phyloP scores from a whole-genome alignment of 257 asterid species.

The Plectranthus barbatus region DNA sequence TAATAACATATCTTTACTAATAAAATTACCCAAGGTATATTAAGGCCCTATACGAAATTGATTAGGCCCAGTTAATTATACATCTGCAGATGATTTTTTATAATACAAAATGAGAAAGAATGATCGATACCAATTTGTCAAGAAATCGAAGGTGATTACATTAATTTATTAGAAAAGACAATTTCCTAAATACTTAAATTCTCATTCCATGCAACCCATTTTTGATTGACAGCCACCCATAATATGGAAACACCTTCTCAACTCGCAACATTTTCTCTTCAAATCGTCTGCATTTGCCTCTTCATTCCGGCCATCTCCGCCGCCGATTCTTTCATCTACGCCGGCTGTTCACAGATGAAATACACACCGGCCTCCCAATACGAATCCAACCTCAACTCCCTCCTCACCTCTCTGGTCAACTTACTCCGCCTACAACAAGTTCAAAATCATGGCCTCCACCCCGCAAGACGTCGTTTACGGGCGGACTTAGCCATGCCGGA shows the following conservation, averaged over 20 bases:
- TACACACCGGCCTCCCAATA: slow-evolving; percentile 50
- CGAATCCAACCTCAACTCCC: slow-evolving; percentile 71
- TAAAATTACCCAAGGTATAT: too few species aligned
- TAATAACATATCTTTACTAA: too few species aligned
- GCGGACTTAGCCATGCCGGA: too few species aligned
- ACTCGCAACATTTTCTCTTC: slow-evolving; percentile 8
- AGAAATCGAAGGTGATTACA: too few species aligned
- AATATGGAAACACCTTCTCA: slow-evolving; percentile 11
- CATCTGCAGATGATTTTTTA: too few species aligned
- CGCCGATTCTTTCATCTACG: slow-evolving; percentile 70
- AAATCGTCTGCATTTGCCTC: slow-evolving; percentile 11
- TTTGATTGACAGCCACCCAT: neutral
- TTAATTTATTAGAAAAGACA: too few species aligned
- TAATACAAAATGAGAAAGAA: too few species aligned
- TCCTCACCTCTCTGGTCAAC: slow-evolving; percentile 81
- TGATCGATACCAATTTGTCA: too few species aligned
- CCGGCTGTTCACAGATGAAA: slow-evolving; percentile 74
- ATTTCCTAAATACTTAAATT: too few species aligned
- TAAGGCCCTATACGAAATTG: too few species aligned
- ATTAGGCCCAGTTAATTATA: too few species aligned
- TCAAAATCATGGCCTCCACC: slow-evolving; percentile 48
- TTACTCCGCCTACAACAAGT: slow-evolving; percentile 82
- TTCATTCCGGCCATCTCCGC: slow-evolving; percentile 22
- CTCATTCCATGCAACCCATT: too few species aligned
- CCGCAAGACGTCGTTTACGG: slow-evolving; percentile 67